Conservation (phyloP, 176 grass and related monocot species). For the Aegilops umbellulata region DNA sequence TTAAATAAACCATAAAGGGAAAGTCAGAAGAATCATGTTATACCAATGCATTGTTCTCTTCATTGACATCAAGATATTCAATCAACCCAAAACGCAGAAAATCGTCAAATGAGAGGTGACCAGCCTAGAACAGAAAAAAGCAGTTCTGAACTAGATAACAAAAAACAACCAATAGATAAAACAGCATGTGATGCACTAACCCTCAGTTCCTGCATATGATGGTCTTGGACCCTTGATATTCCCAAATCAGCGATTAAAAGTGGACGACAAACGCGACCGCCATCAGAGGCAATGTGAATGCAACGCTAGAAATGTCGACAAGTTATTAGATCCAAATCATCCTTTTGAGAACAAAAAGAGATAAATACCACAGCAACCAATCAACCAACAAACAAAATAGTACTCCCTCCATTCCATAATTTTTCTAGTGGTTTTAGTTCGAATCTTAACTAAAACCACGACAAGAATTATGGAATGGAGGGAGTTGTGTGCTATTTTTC, state of each 20-base stretch:
- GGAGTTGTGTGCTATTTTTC: background rate
- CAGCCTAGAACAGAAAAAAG: conserved; percentile 44
- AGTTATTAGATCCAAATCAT: conserved; percentile 33
- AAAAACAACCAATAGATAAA: conserved; percentile 15
- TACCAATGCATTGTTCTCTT: conserved; percentile 96
- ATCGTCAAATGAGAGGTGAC: conserved; percentile 73
- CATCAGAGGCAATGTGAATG: conserved; percentile 88
- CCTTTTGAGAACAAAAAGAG: background rate
- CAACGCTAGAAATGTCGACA: conserved; percentile 48
- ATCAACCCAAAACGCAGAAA: conserved; percentile 80
- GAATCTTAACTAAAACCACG: too few relatives aligned
- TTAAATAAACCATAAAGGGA: conserved; percentile 5
- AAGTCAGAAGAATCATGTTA: background rate
- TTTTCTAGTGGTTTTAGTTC: too few relatives aligned
- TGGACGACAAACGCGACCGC: conserved; percentile 88
- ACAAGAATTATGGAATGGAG: too few relatives aligned
- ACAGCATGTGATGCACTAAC: conserved; percentile 38
- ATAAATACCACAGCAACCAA: background rate
- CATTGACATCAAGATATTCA: conserved; percentile 96
- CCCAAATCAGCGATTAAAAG: conserved; percentile 88
- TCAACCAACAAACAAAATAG: background rate
- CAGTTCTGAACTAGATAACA: conserved; percentile 12
- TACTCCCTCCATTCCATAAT: too few relatives aligned
- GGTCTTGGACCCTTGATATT: conserved; percentile 69
- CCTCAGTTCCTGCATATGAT: conserved; percentile 81